Evolutionary conservation across 2,329 filamentous ascomycete species (phyloP), one percentile per base, ranked within the genome.

Genomic region (Dothiorella sarmentorum): DNA sequence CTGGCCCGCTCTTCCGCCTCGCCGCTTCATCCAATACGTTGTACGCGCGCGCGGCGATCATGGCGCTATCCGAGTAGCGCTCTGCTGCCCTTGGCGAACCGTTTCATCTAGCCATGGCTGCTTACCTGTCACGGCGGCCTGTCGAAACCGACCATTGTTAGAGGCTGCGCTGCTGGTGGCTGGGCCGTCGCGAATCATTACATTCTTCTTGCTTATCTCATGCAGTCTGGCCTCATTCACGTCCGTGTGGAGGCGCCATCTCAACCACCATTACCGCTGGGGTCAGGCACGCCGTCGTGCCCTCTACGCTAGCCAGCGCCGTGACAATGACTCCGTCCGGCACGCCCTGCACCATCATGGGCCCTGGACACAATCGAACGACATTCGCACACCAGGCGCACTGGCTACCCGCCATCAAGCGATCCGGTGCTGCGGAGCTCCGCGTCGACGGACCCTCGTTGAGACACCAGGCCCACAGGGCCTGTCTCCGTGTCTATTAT

Each of bases 111-210:
- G 29, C 29, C 44, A 18, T 47, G 44, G 44, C 44, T 52, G 47
- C 31, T 35, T 37, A 52, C 29, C 31, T 52, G 47, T 38, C 31
- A 52, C 29, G 44, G 44, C 44, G 17, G 43, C 43, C 45, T 31
- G 45, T 49, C 45, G 47, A 52, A 52, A 52, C 47, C 31, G 31
- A 52, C 47, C 38, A 52, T 52, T 52, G 47, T 52, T 35, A 52
- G 47, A 52, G 47, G 20, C 33, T 31, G 47, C 47, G 11, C 31
- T 27, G 45, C 27, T 22, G 45, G 18, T 18, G 18, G 7, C 45
- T 29, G 29, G 27, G 18, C 29, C 27, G 11, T 29, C 45, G 35
- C 45, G 45, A 49, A 49, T 49, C 45, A 49, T 35, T 35, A 22
- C 45, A 49, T 49, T 49, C 45, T 20, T 37, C 47, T n/a, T 52